These are phyloP conservation scores for Xylariaceae sp. DNA, from an alignment of 2,329 filamentous ascomycete species.

Conservation along the genomic window DNA sequence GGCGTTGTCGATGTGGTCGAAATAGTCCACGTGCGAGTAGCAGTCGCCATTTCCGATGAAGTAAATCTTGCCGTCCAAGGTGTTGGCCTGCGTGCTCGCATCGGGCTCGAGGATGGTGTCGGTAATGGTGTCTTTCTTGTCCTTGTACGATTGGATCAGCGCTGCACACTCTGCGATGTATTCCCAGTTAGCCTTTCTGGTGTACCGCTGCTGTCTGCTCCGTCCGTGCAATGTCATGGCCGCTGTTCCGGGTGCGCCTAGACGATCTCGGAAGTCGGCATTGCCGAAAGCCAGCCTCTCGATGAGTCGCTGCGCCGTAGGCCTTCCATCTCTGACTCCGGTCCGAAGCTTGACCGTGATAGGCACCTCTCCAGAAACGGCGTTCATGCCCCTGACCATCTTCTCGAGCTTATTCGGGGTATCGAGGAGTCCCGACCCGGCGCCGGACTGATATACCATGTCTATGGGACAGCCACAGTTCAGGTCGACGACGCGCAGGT, in stretches of 20 bases:
- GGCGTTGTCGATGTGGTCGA: constrained; percentile 66
- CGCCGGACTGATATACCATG: constrained; percentile 80
- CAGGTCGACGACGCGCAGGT: constrained; percentile 84
- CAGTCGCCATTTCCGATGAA: constrained; percentile 97
- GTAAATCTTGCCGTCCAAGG: constrained; percentile 65
- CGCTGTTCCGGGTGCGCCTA: constrained; percentile 77
- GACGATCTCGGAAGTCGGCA: constrained; percentile 60
- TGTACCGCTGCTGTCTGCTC: constrained; percentile 91
- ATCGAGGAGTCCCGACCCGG: constrained; percentile 89
- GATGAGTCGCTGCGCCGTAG: constrained; percentile 74
- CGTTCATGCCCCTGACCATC: constrained; percentile 94
- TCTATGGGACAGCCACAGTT: constrained; percentile 98
- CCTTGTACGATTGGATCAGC: constrained; percentile 74
- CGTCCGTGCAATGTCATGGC: constrained; percentile 95
- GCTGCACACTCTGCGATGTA: constrained; percentile 90
- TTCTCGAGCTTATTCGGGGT: constrained; percentile 82
- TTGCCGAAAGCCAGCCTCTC: constrained; percentile 79
- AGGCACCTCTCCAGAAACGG: constrained; percentile 81
- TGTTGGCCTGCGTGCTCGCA: constrained; percentile 62
- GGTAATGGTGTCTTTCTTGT: constrained; percentile 56
- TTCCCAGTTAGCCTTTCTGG: constrained; percentile 83
- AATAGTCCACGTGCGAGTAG: constrained; percentile 88
- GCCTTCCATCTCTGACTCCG: constrained; percentile 74
- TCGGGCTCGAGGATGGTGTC: constrained; percentile 80
- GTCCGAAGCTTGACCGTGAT: constrained; percentile 94